Evolutionary conservation across 2,329 filamentous ascomycete genomes (phyloP), one percentile per base, ranked within the genome.

Genomic region (Penicillium paneum): DNA sequence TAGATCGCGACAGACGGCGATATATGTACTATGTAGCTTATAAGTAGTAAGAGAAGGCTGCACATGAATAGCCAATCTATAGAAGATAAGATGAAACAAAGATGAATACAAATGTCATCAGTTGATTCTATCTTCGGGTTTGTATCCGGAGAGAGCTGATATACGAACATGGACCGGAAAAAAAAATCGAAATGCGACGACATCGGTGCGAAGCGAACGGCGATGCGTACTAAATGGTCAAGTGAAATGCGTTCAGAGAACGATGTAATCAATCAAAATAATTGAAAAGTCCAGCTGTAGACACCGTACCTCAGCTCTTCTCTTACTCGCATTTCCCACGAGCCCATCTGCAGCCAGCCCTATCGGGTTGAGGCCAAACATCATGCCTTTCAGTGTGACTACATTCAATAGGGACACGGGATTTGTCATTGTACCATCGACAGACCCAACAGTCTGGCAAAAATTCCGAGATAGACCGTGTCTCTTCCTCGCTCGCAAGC

Each of bases 401-500:
- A 13, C 24, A 10, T 2, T 19, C 12, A 6, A 8, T 28, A 21
- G 5, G 2, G 12, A 31, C n/a, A 8, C 41, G 17, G 8, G 2
- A 29, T 43, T 31, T 17, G 8, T 8, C 31, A 12, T 17, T 7
- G 4, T 34, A 46, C 31, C 10, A 12, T 31, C 43, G 15, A 12
- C 6, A 12, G 8, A 17, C 17, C 39, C 48, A 29, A 29, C 29
- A 8, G 39, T 21, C 5, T 50, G 39, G 48, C 17, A 44, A 44
- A 13, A 19, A 12, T 44, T 50, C 39, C 29, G 29, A n/a, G 3
- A 19, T 5, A 8, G 13, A 35, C 48, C 31, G 21, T 50, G n/a
- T 21, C 48, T 50, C n/a, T 50, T 50, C 24, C 24, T 50, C 8
- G 39, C 48, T 26, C 31, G 24, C 31, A 44, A 44, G 48, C 17